Evolutionary conservation across 1,139 yeast species (phyloP), one percentile per base, ranked within the genome.

Genomic region (Pichia sp.): DNA sequence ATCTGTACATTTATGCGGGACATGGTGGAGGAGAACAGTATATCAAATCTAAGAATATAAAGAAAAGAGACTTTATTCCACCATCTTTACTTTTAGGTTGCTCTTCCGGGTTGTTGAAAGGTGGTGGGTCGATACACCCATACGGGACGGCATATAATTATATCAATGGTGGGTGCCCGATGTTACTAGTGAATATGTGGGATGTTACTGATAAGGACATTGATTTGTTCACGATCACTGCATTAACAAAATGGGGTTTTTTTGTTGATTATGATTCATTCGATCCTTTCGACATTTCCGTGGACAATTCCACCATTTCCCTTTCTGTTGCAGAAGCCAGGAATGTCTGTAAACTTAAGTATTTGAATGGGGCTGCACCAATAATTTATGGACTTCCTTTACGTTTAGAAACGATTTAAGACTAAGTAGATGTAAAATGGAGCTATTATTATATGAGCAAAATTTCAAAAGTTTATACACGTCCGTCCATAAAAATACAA

Each of bases 171-270:
- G 96, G 95, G 0, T 81, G 90, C 49, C 95, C 96, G 0, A 78
- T 87, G 83, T 77, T 90, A 1, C 72, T 93, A 46, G 97, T 90
- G 0, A 91, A 90, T 65, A 72, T 93, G 60, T 93, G 99, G 99
- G 97, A 91, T 70, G 98, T 93, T 5, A 93, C 98, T 0, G 99
- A 93, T 69, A 91, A 88, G 63, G 99, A 93, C 67, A 89, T 91
- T 54, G 98, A 93, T 69, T 78, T 76, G 62, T 90, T 91, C 63
- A 86, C 91, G 48, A 59, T 76, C 12, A 72, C 79, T 1, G 69
- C 87, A 43, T 77, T 90, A 61, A 77, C 78, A 12, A 73, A 75
- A 56, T 84, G 91, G 83, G 91, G 92, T 0, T 70, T 85, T 31
- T 66, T 76, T 16, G 67, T 64, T 1, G 63, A 61, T 16, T 58